Evolutionary conservation across 345 rosid genomes (phyloP).

Genomic region (Eucalyptus erythrocorys): DNA sequence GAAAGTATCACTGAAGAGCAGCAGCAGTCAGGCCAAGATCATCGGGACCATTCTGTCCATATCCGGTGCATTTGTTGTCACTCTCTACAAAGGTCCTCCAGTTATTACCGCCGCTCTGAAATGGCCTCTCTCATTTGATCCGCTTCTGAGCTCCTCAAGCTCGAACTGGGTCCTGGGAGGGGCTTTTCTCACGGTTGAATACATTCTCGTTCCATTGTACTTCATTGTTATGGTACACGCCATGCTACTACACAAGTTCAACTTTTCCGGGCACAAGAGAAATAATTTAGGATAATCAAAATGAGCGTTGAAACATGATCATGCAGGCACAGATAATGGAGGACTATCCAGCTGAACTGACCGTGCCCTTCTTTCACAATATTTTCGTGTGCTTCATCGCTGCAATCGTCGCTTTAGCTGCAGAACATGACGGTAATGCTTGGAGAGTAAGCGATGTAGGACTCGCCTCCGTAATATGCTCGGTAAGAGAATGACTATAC

Average conservation of each 20-base stretch:
- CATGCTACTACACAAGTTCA: not conserved
- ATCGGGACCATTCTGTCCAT: constrained; percentile 71
- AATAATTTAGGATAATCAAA: not conserved
- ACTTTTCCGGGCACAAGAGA: not conserved
- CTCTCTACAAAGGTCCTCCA: constrained; percentile 64
- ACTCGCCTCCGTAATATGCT: constrained; percentile 62
- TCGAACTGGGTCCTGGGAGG: constrained; percentile 73
- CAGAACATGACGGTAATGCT: constrained; percentile 35
- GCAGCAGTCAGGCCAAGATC: constrained; percentile 68
- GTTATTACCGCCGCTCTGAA: constrained; percentile 18
- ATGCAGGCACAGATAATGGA: constrained; percentile 68
- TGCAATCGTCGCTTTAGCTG: constrained; percentile 30
- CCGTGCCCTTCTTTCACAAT: constrained; percentile 67
- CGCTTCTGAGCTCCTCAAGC: constrained; percentile 20
- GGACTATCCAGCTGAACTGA: constrained; percentile 76
- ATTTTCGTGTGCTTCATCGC: constrained; percentile 45
- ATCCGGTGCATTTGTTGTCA: constrained; percentile 61
- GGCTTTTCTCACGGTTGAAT: constrained; percentile 46
- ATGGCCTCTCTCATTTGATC: constrained; percentile 7
- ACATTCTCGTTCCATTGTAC: constrained; percentile 57
- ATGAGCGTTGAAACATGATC: not conserved
- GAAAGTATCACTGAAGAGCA: constrained; percentile 34
- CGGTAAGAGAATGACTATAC: constrained; percentile 30
- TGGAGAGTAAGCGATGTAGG: constrained; percentile 54
- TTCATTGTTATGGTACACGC: constrained; percentile 68